A percentile compares a stretch with the other conserved stretches of the same genome.
Conservation (phyloP, 139 green algal species). For the Chlorella sp. region DNA sequence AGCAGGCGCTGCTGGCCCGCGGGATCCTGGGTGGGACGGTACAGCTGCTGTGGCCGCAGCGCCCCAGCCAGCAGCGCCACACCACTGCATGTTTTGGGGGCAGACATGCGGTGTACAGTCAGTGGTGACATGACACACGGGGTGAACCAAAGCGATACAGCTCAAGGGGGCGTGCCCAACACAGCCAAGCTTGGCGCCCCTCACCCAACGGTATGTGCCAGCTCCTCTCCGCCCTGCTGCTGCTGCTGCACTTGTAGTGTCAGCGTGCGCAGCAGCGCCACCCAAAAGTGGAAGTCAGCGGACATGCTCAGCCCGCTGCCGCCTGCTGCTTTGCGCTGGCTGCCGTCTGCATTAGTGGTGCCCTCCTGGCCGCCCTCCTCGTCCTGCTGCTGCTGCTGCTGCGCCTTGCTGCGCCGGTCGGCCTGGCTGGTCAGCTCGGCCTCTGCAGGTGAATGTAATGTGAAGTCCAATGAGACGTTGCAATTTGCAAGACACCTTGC, state of each 20-base stretch:
- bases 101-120: too few relatives aligned
- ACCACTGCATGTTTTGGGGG: not conserved
- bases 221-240: not conserved
- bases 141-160: too few relatives aligned
- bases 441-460: not conserved
- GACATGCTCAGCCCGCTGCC: not conserved
- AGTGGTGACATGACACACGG: too few relatives aligned
- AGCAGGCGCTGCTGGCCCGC: conserved; percentile 31
- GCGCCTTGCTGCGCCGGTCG: not conserved
- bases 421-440: conserved; percentile 10
- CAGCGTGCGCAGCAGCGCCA: conserved; percentile 24
- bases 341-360: too few relatives aligned
- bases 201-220: not conserved
- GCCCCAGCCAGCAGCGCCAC: not conserved
- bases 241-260: not conserved
- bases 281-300: conserved; percentile 43
- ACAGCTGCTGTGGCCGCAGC: conserved; percentile 34
- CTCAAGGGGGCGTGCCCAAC: too few relatives aligned
- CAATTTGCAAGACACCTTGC: too few relatives aligned
- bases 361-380: not conserved
- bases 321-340: not conserved
- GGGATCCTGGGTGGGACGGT: conserved; percentile 50
- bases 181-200: not conserved
- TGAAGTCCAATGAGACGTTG: too few relatives aligned
- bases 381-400: not conserved